Percentiles rank a stretch among this genome's conserved stretches.
These are phyloP conservation scores for Ceratocystis cubensis DNA, from an alignment of 2,329 filamentous ascomycete species.

Conservation along the genomic window DNA sequence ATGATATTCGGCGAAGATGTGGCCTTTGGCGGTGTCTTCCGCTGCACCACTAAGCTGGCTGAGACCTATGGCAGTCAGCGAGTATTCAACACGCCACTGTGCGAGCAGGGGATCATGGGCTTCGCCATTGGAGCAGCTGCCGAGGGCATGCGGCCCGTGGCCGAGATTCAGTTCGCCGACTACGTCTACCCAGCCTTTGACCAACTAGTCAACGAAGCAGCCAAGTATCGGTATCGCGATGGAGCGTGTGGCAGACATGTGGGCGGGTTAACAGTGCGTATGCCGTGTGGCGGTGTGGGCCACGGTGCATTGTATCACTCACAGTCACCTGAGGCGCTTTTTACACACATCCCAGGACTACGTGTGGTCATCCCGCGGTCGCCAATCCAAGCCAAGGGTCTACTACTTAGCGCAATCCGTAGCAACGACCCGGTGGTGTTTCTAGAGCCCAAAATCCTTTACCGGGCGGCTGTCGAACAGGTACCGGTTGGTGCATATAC, in stretches of 20 bases:
- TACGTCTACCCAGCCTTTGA: slow-evolving; percentile 91
- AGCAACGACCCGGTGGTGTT: slow-evolving; percentile 81
- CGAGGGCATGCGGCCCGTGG: slow-evolving; percentile 83
- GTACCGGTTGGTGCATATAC: slow-evolving; percentile 70
- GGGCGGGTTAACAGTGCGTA: slow-evolving; percentile 73
- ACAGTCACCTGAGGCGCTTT: slow-evolving; percentile 78
- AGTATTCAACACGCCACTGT: slow-evolving; percentile 92
- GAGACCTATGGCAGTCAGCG: slow-evolving; percentile 76
- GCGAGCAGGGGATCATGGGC: slow-evolving; percentile 86
- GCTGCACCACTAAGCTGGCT: slow-evolving; percentile 81
- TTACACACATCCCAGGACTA: slow-evolving; percentile 76
- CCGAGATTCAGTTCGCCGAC: slow-evolving; percentile 92
- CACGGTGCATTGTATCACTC: slow-evolving; percentile 83
- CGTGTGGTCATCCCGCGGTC: slow-evolving; percentile 77
- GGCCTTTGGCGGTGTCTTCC: slow-evolving; percentile 90
- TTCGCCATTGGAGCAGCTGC: slow-evolving; percentile 85
- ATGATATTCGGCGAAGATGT: slow-evolving; percentile 94
- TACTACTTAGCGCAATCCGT: slow-evolving; percentile 64
- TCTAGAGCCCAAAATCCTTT: slow-evolving; percentile 88
- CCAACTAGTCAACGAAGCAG: slow-evolving; percentile 85
- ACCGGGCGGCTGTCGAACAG: slow-evolving; percentile 82
- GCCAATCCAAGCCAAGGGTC: slow-evolving; percentile 76
- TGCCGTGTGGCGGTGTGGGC: slow-evolving; percentile 82
- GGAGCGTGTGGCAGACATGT: slow-evolving; percentile 45
- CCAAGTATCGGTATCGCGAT: slow-evolving; percentile 73